Evolutionary conservation across 2,329 filamentous ascomycete species (phyloP), one percentile per base, ranked within the genome.

Genomic region (Lachnellula arida): DNA sequence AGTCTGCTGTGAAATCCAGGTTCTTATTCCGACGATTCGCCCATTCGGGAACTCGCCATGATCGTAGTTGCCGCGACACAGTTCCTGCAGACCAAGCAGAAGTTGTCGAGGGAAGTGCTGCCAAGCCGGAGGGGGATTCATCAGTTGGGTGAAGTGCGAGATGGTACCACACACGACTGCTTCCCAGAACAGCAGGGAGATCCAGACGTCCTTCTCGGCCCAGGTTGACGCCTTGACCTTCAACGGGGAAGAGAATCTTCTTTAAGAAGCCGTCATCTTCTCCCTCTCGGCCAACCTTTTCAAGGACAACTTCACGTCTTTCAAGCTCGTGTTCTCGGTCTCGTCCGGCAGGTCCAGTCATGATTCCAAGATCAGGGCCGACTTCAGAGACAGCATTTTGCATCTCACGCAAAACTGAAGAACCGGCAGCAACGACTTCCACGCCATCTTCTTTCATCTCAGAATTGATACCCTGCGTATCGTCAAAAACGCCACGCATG

Each of bases 381-480:
- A 86, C 88, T 49, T 89, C 86, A 0, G 84, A 75, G 5, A 97
- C 82, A 1, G 92, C 91, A 55, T 86, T 85, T 67, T 89, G 84
- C 88, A 96, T 95, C 69, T 97, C 92, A 39, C 88, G 86, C 14
- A 93, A 71, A 9, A 97, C 87, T 0, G 93, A 95, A 56, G 86
- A 87, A n/a, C 89, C 88, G 1, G 85, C 85, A 0, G 86, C 65
- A 1, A 81, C 74, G 2, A 95, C 81, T n/a, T 89, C 81, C 0
- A 99, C 82, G 9, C 94, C 94, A 63, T 99, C 94, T 60, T 93
- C 87, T 67, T 93, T 96, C 92, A 99, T 97, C 75, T 99, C 94
- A 0, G 88, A 81, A 65, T 97, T 97, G 74, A 99, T 97, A 51
- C 94, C 94, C 19, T 87, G 78, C n/a, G 79, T 83, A 65, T 97